A percentile compares a stretch with the other conserved stretches of the same genome.
These are phyloP conservation scores for Diaporthe batatas DNA, from an alignment of 2,329 filamentous ascomycete species.

Conservation along the genomic window DNA sequence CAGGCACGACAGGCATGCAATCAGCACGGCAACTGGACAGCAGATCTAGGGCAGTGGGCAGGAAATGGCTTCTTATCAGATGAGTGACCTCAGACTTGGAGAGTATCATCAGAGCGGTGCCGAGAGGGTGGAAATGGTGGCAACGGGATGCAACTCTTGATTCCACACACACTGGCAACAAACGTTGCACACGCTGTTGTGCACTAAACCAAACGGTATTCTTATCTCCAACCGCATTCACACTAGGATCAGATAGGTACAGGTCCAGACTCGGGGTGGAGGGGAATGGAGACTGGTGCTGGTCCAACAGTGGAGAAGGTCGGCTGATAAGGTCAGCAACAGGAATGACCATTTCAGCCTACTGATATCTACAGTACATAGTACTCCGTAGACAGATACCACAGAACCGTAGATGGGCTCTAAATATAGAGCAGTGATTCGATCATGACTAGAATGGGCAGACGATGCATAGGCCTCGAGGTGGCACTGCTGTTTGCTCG, in stretches of 20 bases:
- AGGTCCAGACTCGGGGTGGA: not conserved
- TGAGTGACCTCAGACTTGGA: not conserved
- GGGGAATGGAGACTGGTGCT: not conserved
- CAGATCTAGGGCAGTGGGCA: no score
- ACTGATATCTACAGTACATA: slow-evolving; percentile 3
- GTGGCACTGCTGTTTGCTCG: slow-evolving; percentile 16
- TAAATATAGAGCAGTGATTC: not conserved
- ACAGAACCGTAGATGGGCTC: no score
- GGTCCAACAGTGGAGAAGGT: slow-evolving; percentile 14
- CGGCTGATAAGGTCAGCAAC: slow-evolving; percentile 3
- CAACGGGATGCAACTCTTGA: not conserved
- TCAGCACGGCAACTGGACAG: slow-evolving; percentile 8
- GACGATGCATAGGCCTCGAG: not conserved
- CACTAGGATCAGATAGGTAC: not conserved
- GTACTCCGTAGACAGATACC: not conserved
- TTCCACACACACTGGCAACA: not conserved
- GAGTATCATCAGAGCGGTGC: not conserved
- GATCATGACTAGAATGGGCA: not conserved
- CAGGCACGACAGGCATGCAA: not conserved
- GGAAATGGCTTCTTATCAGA: slow-evolving; percentile 28
- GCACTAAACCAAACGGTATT: no score
- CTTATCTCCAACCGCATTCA: not conserved
- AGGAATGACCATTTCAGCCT: not conserved
- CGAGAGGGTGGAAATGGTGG: not conserved
- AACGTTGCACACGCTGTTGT: slow-evolving; percentile 13